Percentiles rank a stretch among this genome's conserved stretches.
Evolutionary conservation across 768 basidiomycete genomes (phyloP).

Genomic region (Tulasnella sp.): DNA sequence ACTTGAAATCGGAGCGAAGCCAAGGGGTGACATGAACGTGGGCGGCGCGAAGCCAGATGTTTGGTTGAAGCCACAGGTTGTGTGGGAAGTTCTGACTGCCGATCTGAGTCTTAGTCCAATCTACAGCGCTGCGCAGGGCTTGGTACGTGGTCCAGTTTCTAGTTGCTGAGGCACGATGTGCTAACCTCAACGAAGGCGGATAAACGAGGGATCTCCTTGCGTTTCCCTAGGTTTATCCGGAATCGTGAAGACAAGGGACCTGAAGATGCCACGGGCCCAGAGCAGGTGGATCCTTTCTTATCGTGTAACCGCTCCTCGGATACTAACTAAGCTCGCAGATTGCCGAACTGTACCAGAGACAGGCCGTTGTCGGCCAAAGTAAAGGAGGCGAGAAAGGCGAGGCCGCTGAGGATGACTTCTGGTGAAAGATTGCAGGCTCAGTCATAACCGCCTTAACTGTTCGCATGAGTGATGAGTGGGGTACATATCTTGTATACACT

Average conservation of each 20-base stretch:
- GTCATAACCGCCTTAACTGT: too few relatives aligned
- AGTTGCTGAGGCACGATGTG: background rate
- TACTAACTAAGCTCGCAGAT: constrained; percentile 39
- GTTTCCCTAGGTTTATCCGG: constrained; percentile 91
- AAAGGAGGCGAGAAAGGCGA: constrained; percentile 53
- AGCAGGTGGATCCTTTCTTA: constrained; percentile 51
- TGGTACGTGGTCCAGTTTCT: constrained; percentile 41
- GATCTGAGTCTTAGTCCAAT: constrained; percentile 94
- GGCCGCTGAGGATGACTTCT: constrained; percentile 41
- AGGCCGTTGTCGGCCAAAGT: constrained; percentile 68
- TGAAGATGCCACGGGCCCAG: constrained; percentile 86
- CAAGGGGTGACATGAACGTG: constrained; percentile 72
- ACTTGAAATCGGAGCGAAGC: constrained; percentile 49
- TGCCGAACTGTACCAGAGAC: constrained; percentile 88
- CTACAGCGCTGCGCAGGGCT: constrained; percentile 87
- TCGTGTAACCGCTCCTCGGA: constrained; percentile 9
- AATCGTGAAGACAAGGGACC: constrained; percentile 87
- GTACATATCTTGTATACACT: too few relatives aligned
- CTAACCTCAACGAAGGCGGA: constrained; percentile 45
- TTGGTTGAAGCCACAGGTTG: constrained; percentile 94
- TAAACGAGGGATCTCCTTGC: constrained; percentile 84
- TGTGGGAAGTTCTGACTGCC: constrained; percentile 97
- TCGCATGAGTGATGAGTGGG: too few relatives aligned
- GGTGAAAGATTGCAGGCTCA: constrained; percentile 16
- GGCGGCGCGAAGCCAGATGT: constrained; percentile 94